Evolutionary conservation across 305 asterid genomes (phyloP), one percentile per base, ranked within the genome.

Genomic region (Euphrasia arctica): DNA sequence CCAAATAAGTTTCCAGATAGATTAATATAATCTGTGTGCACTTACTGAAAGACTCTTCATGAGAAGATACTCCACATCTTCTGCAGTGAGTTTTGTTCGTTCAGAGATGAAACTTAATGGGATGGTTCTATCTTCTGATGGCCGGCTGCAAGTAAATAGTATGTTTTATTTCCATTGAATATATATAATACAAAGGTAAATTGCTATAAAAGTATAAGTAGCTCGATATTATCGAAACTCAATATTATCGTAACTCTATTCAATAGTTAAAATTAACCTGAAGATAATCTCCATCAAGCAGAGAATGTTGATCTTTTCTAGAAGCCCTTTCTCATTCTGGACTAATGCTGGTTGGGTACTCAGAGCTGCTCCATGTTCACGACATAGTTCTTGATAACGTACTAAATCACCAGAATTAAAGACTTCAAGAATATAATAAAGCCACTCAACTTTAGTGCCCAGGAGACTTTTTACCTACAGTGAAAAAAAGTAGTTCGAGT

Each of bases 261-360:
- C 14, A 18, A 50, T 45, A 12, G 52, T 47, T 2, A 3, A 10
- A 15, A 42, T 6, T 68, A 58, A 91, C 97, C 96, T 86, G 89
- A 91, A 91, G 57, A 88, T 88, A 47, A 86, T 91, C 75, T 91
- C 98, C 96, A 91, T 91, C 83, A 91, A 82, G 74, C 96, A 86
- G 58, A 91, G 96, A 70, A 91, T 91, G 84, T 89, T 91, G 64
- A 91, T 89, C 82, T 91, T 91, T 76, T 89, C 98, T 67, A 89
- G 81, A 74, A 91, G 96, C 67, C 79, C 89, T 65, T 81, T 86
- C 90, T 86, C 96, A 72, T 91, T 91, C 89, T 86, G 88, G 73
- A 86, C 96, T 63, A 91, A 62, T 22, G 94, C 95, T 39, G 96
- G 96, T 78, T 91, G 95, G 72, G 89, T 66, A 64, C 62, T 85